These are phyloP conservation scores for Flaveria bidentis DNA, from an alignment of 129 eudicot species.

Conservation along the genomic window DNA sequence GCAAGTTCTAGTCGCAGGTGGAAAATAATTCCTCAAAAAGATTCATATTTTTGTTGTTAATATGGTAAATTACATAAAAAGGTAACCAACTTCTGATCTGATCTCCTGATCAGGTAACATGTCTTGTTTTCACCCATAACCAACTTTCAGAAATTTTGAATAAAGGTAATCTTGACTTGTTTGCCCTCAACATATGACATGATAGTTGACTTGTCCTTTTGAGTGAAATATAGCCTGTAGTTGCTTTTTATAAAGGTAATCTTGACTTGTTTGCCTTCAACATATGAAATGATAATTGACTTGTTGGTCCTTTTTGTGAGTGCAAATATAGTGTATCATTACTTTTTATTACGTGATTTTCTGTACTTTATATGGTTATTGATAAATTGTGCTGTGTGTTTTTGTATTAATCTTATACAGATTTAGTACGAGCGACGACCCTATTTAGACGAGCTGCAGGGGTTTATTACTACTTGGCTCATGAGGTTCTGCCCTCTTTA, in stretches of 20 bases:
- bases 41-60: constrained; percentile 3
- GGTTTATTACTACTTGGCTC: constrained; percentile 55
- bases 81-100: background rate
- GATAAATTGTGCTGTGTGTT: constrained; percentile 2
- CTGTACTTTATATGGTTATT: constrained; percentile 10
- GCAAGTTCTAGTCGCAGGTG: constrained; percentile 58
- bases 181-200: too few relatives aligned
- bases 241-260: too few relatives aligned
- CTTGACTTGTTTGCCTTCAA: too few relatives aligned
- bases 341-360: background rate
- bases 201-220: too few relatives aligned
- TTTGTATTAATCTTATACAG: constrained; percentile 33
- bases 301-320: too few relatives aligned
- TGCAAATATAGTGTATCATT: background rate
- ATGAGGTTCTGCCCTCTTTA: constrained; percentile 53
- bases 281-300: too few relatives aligned
- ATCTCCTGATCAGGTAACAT: background rate
- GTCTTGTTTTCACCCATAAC: background rate
- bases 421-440: constrained; percentile 64
- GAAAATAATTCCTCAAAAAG: background rate
- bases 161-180: too few relatives aligned
- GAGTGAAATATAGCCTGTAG: too few relatives aligned
- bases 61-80: constrained; percentile 8
- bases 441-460: constrained; percentile 78
- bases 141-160: too few relatives aligned